These are phyloP conservation scores for Neurospora hispaniola DNA, from an alignment of 495 filamentous ascomycete genomes.

Conservation along the genomic window DNA sequence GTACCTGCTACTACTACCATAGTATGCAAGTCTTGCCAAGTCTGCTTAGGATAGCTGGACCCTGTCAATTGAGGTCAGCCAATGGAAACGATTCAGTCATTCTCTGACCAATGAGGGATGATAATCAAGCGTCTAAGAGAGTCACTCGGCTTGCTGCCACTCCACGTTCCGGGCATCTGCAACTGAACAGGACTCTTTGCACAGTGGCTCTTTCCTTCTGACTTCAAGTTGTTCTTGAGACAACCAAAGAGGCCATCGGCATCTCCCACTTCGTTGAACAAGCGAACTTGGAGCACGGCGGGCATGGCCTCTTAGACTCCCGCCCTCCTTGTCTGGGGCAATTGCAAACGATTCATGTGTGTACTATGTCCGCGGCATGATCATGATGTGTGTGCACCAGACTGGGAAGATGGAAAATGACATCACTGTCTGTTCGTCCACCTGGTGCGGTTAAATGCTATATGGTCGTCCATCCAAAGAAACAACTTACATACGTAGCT, in stretches of 20 bases:
- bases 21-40: background rate
- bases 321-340: background rate
- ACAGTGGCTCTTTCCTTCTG: background rate
- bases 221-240: background rate
- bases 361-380: background rate
- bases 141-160: background rate
- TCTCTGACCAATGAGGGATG: background rate
- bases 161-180: background rate
- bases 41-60: background rate
- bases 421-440: background rate
- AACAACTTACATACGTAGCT: too few species aligned
- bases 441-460: background rate
- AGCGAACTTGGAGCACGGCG: background rate
- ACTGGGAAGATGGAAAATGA: background rate
- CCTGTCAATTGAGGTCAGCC: background rate
- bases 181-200: background rate
- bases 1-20: background rate
- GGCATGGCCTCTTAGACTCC: background rate
- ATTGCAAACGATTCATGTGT: background rate
- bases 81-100: background rate
- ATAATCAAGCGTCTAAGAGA: background rate
- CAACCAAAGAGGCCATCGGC: background rate
- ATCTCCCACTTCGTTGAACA: background rate
- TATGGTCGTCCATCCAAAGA: background rate
- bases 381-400: background rate